These are phyloP conservation scores for Backusella psychrophila DNA, from an alignment of 192 early-diverging fungal species.

Conservation along the genomic window DNA sequence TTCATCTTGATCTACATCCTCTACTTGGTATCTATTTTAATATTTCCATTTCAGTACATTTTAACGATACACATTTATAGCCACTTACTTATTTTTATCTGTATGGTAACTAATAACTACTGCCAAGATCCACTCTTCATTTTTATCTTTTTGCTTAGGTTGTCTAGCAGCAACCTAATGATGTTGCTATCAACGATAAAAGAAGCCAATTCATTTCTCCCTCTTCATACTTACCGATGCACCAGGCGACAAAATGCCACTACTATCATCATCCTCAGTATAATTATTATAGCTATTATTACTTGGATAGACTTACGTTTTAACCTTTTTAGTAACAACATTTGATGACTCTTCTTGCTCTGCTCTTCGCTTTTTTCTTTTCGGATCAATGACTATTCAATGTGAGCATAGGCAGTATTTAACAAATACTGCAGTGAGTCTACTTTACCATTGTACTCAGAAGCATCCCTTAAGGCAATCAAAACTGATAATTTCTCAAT, in stretches of 20 bases:
- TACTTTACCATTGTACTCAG: constrained; percentile 15
- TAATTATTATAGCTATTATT: background rate
- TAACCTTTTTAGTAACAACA: constrained; percentile 24
- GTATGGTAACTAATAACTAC: constrained; percentile 41
- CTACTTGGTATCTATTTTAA: constrained; percentile 48
- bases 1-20: constrained; percentile 56
- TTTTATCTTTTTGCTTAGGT: constrained; percentile 48
- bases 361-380: constrained; percentile 35
- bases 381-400: constrained; percentile 20
- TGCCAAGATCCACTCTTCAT: constrained; percentile 57
- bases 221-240: background rate
- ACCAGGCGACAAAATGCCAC: background rate
- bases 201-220: background rate
- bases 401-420: background rate
- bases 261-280: background rate
- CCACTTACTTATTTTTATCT: constrained; percentile 48
- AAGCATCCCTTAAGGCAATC: constrained; percentile 18
- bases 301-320: constrained; percentile 21
- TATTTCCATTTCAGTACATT: background rate
- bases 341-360: constrained; percentile 25
- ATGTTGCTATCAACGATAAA: background rate
- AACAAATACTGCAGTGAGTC: background rate
- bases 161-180: constrained; percentile 44
- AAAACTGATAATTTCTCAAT: constrained; percentile 34
- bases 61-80: background rate